These are phyloP conservation scores for Angomonas desouzai DNA, from an alignment of 208 protist genomes.

Conservation along the genomic window DNA sequence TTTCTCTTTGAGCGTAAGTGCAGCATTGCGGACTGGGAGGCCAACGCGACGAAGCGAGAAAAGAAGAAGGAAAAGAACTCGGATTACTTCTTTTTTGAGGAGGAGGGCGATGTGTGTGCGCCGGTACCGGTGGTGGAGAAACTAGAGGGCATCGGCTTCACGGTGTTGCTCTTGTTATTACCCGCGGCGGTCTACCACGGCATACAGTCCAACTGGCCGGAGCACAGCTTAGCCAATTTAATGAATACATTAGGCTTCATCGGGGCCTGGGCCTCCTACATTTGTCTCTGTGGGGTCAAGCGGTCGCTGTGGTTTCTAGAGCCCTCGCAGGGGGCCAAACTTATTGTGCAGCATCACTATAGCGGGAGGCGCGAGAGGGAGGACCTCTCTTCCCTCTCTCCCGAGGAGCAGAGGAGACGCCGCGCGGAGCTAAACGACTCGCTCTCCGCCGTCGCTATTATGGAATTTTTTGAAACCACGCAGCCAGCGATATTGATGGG, in stretches of 20 bases:
- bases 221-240: conserved; percentile 41
- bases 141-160: conserved; percentile 63
- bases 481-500: conserved; percentile 34
- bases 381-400: no score
- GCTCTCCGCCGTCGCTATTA: neutral
- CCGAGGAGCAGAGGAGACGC: neutral
- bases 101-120: neutral
- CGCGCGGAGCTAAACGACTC: neutral
- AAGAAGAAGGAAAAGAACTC: conserved; percentile 14
- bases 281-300: conserved; percentile 40
- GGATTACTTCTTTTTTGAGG: neutral
- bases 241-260: conserved; percentile 67
- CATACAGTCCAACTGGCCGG: conserved; percentile 66
- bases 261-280: conserved; percentile 46
- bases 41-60: neutral
- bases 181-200: conserved; percentile 61
- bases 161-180: conserved; percentile 50
- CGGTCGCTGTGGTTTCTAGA: conserved; percentile 76
- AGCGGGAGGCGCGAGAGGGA: no score
- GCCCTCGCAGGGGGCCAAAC: conserved; percentile 10
- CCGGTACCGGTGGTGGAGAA: conserved; percentile 59
- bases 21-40: neutral
- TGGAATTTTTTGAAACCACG: neutral
- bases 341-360: no score
- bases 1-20: conserved; percentile 34